These are phyloP conservation scores for Schizosaccharomyces lindneri DNA, from an alignment of 805 yeast species.

Conservation along the genomic window DNA sequence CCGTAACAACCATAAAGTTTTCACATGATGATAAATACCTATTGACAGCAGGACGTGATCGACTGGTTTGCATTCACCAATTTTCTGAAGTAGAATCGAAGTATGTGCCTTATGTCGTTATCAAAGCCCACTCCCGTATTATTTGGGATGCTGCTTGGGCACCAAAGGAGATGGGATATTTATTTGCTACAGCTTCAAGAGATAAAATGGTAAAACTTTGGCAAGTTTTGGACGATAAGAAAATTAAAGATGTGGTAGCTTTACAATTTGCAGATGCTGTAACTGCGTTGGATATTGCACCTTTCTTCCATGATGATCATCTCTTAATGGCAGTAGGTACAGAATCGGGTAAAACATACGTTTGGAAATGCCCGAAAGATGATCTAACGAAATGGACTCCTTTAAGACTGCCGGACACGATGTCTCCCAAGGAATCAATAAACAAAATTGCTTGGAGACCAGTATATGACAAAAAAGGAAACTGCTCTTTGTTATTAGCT, in stretches of 20 bases:
- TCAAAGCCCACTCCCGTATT: conserved; percentile 72
- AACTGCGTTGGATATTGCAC: conserved; percentile 7
- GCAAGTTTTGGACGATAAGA: conserved; percentile 19
- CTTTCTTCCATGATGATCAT: neutral
- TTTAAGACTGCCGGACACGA: neutral
- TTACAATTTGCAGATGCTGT: conserved; percentile 6
- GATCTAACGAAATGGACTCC: conserved; percentile 2
- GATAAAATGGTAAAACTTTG: conserved; percentile 55
- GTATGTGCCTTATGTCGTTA: conserved; percentile 18
- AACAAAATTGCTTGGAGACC: neutral
- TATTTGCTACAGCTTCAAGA: conserved; percentile 28
- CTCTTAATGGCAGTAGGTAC: neutral
- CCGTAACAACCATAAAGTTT: conserved; percentile 62
- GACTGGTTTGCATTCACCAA: conserved; percentile 59
- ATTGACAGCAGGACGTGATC: conserved; percentile 67
- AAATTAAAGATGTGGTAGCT: neutral
- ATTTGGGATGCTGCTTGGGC: conserved; percentile 91
- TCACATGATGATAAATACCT: conserved; percentile 33
- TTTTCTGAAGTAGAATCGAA: conserved; percentile 19
- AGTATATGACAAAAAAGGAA: neutral
- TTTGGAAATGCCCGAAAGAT: neutral
- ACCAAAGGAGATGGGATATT: conserved; percentile 16
- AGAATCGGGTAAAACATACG: neutral
- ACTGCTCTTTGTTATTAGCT: neutral
- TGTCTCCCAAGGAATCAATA: neutral